Conservation (phyloP, 2,329 filamentous ascomycete species). For the Lecanosticta acicola region DNA sequence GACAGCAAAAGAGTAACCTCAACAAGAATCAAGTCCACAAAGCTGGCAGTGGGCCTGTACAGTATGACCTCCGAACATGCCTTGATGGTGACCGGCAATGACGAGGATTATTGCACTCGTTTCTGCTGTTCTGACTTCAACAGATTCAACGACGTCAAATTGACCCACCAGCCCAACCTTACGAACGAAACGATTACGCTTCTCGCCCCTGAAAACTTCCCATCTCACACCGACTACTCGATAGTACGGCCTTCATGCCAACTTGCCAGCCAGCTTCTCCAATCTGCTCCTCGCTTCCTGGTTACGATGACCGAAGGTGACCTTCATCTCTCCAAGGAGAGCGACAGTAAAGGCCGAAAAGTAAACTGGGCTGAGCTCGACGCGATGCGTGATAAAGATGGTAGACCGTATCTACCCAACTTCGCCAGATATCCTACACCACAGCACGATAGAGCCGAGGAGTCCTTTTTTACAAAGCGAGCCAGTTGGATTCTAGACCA, state of each 20-base stretch:
- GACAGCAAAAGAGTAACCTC: too few species aligned
- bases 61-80: too few species aligned
- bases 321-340: neutral
- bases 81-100: too few species aligned
- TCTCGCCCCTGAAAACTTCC: neutral
- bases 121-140: constrained; percentile 6
- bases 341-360: neutral
- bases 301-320: constrained; percentile 4
- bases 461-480: neutral
- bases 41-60: too few species aligned
- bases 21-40: too few species aligned
- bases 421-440: neutral
- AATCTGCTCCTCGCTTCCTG: constrained; percentile 1
- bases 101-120: neutral
- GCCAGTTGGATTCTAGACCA: constrained; percentile 1
- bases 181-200: neutral
- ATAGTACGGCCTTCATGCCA: neutral
- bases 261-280: constrained; percentile 1
- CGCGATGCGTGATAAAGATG: neutral
- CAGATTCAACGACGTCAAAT: neutral
- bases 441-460: neutral
- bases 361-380: neutral
- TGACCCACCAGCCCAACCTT: neutral
- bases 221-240: neutral
- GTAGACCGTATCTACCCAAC: neutral